Evolutionary conservation across 331 rosid species (phyloP).

Genomic region (Rosa hybrid): DNA sequence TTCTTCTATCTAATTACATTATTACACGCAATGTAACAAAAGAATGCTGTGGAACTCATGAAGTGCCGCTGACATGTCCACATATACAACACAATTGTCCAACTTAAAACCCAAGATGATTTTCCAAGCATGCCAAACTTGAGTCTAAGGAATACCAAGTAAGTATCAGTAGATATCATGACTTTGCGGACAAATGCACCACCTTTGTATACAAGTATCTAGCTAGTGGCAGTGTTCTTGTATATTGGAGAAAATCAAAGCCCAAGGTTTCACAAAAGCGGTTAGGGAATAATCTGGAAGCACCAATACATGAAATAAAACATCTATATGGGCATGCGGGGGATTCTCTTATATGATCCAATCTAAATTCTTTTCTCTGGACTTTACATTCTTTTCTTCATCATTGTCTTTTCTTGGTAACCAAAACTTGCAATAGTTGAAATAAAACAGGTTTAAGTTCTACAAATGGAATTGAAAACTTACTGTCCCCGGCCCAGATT

Average conservation of each 20-base stretch:
- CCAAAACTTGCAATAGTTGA: background rate
- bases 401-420: background rate
- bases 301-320: background rate
- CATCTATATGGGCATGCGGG: background rate
- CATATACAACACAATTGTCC: background rate
- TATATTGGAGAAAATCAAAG: background rate
- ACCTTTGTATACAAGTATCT: background rate
- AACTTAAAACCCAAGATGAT: background rate
- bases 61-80: background rate
- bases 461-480: too few species aligned
- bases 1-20: background rate
- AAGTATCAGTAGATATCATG: background rate
- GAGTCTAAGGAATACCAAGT: background rate
- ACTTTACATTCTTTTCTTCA: background rate
- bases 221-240: background rate
- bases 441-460: slow-evolving; percentile 10
- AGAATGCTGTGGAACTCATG: background rate
- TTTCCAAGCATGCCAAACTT: background rate
- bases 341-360: background rate
- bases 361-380: background rate
- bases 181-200: background rate
- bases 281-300: background rate
- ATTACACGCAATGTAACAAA: background rate
- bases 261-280: background rate
- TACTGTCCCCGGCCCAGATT: too few species aligned